Conservation (phyloP, 1,139 yeast species). For the Scheffersomyces titani region DNA sequence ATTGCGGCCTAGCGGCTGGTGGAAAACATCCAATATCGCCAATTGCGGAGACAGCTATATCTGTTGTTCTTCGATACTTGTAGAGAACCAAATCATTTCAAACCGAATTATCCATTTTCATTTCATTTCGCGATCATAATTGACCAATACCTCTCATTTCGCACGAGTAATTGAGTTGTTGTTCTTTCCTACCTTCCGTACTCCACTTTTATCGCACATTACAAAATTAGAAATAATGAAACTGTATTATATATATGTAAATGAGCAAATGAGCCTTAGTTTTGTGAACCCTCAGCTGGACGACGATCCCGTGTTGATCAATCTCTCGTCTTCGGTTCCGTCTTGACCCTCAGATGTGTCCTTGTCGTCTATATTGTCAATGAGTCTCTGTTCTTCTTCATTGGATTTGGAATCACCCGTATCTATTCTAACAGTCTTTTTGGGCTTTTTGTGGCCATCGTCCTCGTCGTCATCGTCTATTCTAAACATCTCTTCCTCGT, state of each 20-base stretch:
- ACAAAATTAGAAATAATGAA: no score
- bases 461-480: conserved; percentile 44
- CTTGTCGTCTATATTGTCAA: not conserved
- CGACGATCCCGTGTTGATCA: not conserved
- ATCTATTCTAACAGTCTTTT: not conserved
- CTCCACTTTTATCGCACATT: not conserved
- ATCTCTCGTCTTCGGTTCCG: not conserved
- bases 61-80: no score
- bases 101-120: no score
- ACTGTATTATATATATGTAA: not conserved
- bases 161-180: no score
- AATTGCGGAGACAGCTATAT: not conserved
- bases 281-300: not conserved
- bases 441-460: conserved; percentile 3
- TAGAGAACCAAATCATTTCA: no score
- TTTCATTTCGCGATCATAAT: no score
- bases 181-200: not conserved
- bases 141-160: no score
- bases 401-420: not conserved
- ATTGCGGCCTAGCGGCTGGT: not conserved
- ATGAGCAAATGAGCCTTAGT: not conserved
- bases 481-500: conserved; percentile 45
- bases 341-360: not conserved
- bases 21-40: not conserved
- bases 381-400: not conserved